Evolutionary conservation across 192 early-diverging fungal species (phyloP).

Genomic region (Coemansia sp.): DNA sequence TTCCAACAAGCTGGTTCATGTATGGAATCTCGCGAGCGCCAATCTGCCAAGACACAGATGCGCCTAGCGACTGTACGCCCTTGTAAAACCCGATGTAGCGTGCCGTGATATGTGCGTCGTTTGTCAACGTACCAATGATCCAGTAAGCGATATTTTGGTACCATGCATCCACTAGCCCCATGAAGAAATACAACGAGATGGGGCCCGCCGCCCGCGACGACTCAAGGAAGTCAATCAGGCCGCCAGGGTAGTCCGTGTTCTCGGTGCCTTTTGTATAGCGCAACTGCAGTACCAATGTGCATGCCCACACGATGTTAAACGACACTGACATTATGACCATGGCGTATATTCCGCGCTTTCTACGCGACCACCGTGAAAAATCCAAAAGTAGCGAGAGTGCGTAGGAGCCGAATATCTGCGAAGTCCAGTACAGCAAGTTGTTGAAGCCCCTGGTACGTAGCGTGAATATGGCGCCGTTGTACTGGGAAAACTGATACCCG

Average conservation of each 20-base stretch:
- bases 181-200: conserved; percentile 69
- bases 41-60: conserved; percentile 70
- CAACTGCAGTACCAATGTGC: conserved; percentile 62
- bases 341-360: conserved; percentile 62
- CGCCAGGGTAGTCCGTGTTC: conserved; percentile 33
- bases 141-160: conserved; percentile 82
- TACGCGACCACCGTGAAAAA: conserved; percentile 58
- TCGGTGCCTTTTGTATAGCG: conserved; percentile 49
- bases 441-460: conserved; percentile 73
- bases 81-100: conserved; percentile 85
- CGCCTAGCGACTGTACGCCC: conserved; percentile 74
- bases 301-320: conserved; percentile 62
- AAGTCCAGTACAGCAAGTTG: conserved; percentile 78
- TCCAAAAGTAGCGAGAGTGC: conserved; percentile 69
- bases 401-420: conserved; percentile 73
- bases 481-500: conserved; percentile 68
- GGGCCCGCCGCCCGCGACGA: conserved; percentile 59
- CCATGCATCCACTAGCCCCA: conserved; percentile 78
- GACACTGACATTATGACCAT: conserved; percentile 42
- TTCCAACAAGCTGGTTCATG: conserved; percentile 54
- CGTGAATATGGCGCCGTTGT: conserved; percentile 67
- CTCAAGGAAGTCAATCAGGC: conserved; percentile 40
- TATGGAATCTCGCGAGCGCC: conserved; percentile 56
- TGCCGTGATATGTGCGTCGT: conserved; percentile 70
- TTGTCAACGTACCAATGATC: conserved; percentile 83